Evolutionary conservation across 257 asterid genomes (phyloP).

Genomic region (Lantana camara): DNA sequence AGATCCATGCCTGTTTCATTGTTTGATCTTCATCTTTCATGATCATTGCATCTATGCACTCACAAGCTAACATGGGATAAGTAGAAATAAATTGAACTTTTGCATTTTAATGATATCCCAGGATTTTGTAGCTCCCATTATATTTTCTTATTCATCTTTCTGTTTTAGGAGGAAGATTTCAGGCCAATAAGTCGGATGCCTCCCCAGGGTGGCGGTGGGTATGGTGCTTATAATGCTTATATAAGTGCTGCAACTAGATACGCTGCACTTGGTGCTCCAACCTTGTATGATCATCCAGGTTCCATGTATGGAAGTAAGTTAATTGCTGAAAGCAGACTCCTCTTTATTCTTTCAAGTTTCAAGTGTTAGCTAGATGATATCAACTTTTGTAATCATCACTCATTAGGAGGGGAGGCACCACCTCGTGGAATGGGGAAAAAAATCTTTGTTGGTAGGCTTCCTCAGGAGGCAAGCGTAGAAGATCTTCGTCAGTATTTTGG

Average conservation of each 20-base stretch:
- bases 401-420: slow-evolving; percentile 58
- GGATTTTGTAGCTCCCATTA: neutral
- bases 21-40: neutral
- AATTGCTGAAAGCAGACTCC: slow-evolving; percentile 1
- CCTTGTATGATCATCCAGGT: slow-evolving; percentile 79
- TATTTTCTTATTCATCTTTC: slow-evolving; percentile 5
- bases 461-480: slow-evolving; percentile 94
- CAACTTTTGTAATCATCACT: slow-evolving; percentile 25
- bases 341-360: neutral
- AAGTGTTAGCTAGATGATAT: slow-evolving; percentile 4
- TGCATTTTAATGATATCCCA: slow-evolving; percentile 3
- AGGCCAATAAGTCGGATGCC: slow-evolving; percentile 74
- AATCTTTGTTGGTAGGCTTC: slow-evolving; percentile 97
- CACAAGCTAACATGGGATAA: neutral
- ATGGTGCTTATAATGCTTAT: slow-evolving; percentile 97
- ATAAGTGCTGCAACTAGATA: slow-evolving; percentile 94
- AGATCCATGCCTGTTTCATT: neutral
- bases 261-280: slow-evolving; percentile 97
- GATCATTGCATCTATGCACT: neutral
- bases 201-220: slow-evolving; percentile 67
- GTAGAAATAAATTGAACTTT: neutral
- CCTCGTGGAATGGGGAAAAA: slow-evolving; percentile 94
- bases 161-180: slow-evolving; percentile 75
- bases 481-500: slow-evolving; percentile 97
- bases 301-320: slow-evolving; percentile 89